phyloP scores from a whole-genome alignment of 2,329 filamentous ascomycete genomes.

The Elsinoe perseae region DNA sequence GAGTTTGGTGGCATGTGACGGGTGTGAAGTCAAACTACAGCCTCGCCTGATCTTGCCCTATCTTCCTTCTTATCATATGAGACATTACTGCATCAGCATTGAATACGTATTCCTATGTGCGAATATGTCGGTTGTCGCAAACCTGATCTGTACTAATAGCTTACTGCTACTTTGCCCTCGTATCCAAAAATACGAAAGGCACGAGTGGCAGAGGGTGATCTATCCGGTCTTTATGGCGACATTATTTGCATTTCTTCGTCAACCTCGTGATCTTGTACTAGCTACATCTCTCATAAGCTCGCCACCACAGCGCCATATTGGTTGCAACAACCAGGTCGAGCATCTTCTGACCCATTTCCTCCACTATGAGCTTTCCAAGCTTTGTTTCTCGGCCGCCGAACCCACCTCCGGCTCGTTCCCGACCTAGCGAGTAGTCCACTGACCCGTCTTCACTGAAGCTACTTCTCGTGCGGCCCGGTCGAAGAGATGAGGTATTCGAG shows the following conservation, averaged over 20 bases:
- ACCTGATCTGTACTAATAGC: too few relatives aligned
- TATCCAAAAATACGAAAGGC: too few relatives aligned
- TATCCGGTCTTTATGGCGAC: not conserved
- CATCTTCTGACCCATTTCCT: constrained; percentile 89
- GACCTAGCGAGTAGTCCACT: constrained; percentile 67
- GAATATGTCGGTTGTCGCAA: not conserved
- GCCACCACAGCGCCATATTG: constrained; percentile 92
- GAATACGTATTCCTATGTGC: not conserved
- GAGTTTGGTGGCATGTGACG: constrained; percentile 7
- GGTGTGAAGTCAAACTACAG: not conserved
- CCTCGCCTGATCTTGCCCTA: constrained; percentile 7
- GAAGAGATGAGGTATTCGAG: not conserved
- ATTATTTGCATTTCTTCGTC: constrained; percentile 12
- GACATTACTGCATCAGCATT: not conserved
- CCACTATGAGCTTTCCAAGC: constrained; percentile 83
- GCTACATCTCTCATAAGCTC: constrained; percentile 56
- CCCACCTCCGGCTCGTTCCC: constrained; percentile 78
- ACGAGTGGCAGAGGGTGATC: not conserved
- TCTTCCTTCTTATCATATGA: not conserved
- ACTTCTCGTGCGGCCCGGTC: not conserved
- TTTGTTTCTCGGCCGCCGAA: constrained; percentile 81
- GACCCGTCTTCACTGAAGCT: constrained; percentile 32
- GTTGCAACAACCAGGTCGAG: constrained; percentile 83
- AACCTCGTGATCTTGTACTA: not conserved
- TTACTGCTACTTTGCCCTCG: too few relatives aligned